Evolutionary conservation across 352 stramenopile genomes (phyloP).

Genomic region (Phytopythium boreale): DNA sequence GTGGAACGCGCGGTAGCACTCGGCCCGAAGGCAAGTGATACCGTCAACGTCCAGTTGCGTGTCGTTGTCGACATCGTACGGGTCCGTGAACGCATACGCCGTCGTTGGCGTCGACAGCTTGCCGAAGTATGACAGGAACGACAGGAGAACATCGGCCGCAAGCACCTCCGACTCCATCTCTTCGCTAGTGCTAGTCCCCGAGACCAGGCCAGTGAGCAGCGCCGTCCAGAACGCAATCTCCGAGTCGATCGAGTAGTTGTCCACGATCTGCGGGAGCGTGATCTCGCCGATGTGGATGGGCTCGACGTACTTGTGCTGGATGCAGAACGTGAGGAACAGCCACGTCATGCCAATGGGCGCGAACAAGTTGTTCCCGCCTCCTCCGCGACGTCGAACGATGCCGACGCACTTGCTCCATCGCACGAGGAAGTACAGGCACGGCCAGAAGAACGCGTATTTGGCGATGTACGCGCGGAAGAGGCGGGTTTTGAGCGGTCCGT

Average conservation of each 20-base stretch:
- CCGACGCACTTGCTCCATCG: conserved; percentile 70
- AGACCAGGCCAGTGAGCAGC: conserved; percentile 39
- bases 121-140: conserved; percentile 58
- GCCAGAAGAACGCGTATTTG: conserved; percentile 72
- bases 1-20: conserved; percentile 65
- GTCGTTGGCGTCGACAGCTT: conserved; percentile 37
- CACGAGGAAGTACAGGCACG: conserved; percentile 66
- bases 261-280: conserved; percentile 26
- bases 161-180: conserved; percentile 16
- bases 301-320: conserved; percentile 40
- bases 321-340: conserved; percentile 71
- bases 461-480: conserved; percentile 69
- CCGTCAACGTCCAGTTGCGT: conserved; percentile 45
- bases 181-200: conserved; percentile 7
- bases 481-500: conserved; percentile 66
- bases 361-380: conserved; percentile 53
- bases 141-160: conserved; percentile 49
- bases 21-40: conserved; percentile 46
- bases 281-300: conserved; percentile 33
- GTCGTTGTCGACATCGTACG: conserved; percentile 60
- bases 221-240: conserved; percentile 66
- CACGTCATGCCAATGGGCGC: conserved; percentile 67
- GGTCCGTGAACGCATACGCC: conserved; percentile 58
- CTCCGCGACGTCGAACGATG: conserved; percentile 52
- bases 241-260: conserved; percentile 44